Percentiles rank a stretch among this genome's conserved stretches.
phyloP scores from a whole-genome alignment of 75 land plant species.

The Cunninghamia lanceolata region DNA sequence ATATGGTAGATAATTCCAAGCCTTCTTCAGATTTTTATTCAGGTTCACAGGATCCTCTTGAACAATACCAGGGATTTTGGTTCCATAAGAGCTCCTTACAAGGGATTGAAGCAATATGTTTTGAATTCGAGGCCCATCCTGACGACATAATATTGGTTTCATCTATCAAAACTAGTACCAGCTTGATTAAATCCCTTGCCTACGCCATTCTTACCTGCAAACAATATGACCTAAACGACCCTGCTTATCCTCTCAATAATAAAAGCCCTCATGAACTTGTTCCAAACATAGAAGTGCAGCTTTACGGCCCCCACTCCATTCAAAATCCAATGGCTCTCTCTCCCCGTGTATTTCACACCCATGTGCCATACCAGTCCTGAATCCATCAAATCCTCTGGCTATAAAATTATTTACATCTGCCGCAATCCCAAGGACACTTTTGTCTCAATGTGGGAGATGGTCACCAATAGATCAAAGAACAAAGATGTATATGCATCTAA shows the following conservation, averaged over 20 bases:
- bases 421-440: not conserved
- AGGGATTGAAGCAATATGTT: not conserved
- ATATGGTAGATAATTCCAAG: no score
- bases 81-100: not conserved
- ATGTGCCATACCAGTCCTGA: not conserved
- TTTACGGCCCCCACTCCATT: not conserved
- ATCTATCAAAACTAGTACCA: conserved; percentile 25
- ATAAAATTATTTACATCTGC: not conserved
- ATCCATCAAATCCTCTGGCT: not conserved
- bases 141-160: conserved; percentile 20
- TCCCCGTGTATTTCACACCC: not conserved
- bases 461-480: no score
- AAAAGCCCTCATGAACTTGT: conserved; percentile 18
- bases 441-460: not conserved
- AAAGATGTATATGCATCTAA: no score
- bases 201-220: not conserved
- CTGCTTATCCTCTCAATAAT: not conserved
- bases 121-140: conserved; percentile 9
- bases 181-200: conserved; percentile 20
- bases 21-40: no score
- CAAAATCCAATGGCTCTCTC: not conserved
- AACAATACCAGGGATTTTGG: not conserved
- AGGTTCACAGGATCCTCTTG: not conserved
- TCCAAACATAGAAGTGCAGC: conserved; percentile 10
- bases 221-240: not conserved